Evolutionary conservation across 768 basidiomycete species (phyloP), one percentile per base, ranked within the genome.

Genomic region (Lenzites betulinus): DNA sequence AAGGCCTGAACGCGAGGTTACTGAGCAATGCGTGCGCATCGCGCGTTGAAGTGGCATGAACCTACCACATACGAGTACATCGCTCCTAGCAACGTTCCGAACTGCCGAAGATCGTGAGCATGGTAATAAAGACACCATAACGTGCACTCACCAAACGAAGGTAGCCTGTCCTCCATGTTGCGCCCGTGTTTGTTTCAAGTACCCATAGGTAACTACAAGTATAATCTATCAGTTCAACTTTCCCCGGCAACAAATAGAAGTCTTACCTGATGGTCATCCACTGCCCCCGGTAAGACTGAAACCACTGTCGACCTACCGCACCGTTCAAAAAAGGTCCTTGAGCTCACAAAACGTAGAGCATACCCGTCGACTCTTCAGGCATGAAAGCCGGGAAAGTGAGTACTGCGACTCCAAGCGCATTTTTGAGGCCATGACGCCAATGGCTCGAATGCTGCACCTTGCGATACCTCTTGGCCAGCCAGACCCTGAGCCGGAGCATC

Each of bases 151-250:
- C 81, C 33, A 80, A 64, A 55, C 81, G 77, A 30, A 81, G 68
- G 61, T 78, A 79, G 7, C 76, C 77, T 6, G 78, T 74, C 43
- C 80, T 70, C 76, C 79, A 81, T 7, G 81, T 82, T 41, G 81
- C 80, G n/a, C 80, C 81, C 0, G 78, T 80, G 59, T 79, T 83
- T 8, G 80, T 80, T 64, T 81, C 80, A 33, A 82, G 70, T 6
- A 83, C 80, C 79, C 80, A 82, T 1, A 82, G 69, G 66, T 80
- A 81, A 20, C 58, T 59, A 5, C 30, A 11, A 4, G 18, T 23
- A 7, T 1, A 5, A 15, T 5, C 7, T 0, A 30, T 42, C 20
- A 51, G 49, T 1, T 30, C 9, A 36, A 16, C 13, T 23, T 2
- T 16, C 2, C 22, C 23, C 11, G 22, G n/a, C 1, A 13, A 16